Evolutionary conservation across 257 asterid genomes (phyloP), one percentile per base, ranked within the genome.

Genomic region (Nicotiana paniculata): DNA sequence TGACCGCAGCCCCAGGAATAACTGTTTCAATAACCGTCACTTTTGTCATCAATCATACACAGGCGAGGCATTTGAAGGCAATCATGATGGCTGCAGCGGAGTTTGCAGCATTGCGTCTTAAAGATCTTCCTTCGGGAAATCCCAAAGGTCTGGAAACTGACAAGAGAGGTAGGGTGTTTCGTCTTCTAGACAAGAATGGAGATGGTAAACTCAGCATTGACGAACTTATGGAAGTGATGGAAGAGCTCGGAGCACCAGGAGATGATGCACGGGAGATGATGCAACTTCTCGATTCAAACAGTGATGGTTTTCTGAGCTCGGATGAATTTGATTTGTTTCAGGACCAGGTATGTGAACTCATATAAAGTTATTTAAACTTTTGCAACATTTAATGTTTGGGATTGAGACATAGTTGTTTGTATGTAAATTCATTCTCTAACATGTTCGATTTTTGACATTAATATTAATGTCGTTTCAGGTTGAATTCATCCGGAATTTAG

Each of bases 61-160:
- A 95, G 99, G 97, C 97, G 54, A 94, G 86, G 90, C 95, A 93
- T 77, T 90, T 93, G 54, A 96, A 96, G 93, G 95, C 93, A 54
- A 93, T 96, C 75, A 96, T 96, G 99, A 89, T 96, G 92, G 99
- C 98, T 83, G 97, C 98, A 51, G 97, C 97, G 81, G 99, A 94
- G 86, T 89, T 96, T 86, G 97, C 98, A 58, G 97, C 97, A 32
- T 21, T 91, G 85, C 97, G 98, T 55, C 91, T 95, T 58, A 86
- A 89, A 85, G 98, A 93, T 89, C 88, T 93, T 81, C 97, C 98
- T 51, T 90, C 91, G 58, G 68, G 85, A 30, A 90, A 87, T 87
- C 92, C 82, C 33, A 88, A 83, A 84, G 84, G 84, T 83, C 85
- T 87, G 46, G 96, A 87, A 68, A 85, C 82, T 84, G 94, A 92